Conservation (phyloP, 768 basidiomycete genomes). For the button mushroom (Agaricus bisporus) region DNA sequence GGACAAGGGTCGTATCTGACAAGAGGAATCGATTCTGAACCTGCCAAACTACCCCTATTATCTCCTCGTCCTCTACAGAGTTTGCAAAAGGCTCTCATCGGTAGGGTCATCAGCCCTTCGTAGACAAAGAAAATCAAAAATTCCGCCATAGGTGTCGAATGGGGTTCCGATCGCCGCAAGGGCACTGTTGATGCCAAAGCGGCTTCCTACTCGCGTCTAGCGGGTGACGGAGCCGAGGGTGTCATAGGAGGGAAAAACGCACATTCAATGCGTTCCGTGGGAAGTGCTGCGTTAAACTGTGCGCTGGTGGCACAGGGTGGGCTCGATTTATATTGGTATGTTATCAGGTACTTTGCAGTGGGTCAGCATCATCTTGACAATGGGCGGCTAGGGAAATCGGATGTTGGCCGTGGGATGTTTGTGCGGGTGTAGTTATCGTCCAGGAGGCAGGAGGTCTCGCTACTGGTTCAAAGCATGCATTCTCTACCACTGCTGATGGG, state of each 20-base stretch:
- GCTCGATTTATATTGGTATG: conserved; percentile 82
- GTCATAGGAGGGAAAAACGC: conserved; percentile 76
- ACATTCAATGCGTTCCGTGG: conserved; percentile 77
- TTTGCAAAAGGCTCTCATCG: conserved; percentile 67
- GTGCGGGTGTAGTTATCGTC: conserved; percentile 87
- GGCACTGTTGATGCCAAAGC: conserved; percentile 52
- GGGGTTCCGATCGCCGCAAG: conserved; percentile 73
- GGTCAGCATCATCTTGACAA: not conserved
- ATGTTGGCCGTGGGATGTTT: conserved; percentile 82
- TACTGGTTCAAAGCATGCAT: conserved; percentile 56
- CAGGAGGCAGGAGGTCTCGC: conserved; percentile 83
- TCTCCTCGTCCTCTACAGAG: conserved; percentile 57
- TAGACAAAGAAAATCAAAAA: not conserved
- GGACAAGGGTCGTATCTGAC: conserved; percentile 78
- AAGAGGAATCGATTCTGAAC: conserved; percentile 33
- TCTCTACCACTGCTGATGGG: conserved; percentile 29
- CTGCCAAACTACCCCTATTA: conserved; percentile 59
- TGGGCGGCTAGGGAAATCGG: conserved; percentile 65
- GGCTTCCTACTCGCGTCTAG: conserved; percentile 65
- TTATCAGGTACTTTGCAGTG: conserved; percentile 1
- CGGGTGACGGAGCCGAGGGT: conserved; percentile 58
- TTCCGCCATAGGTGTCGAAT: conserved; percentile 60
- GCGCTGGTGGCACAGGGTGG: conserved; percentile 85
- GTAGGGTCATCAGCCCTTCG: conserved; percentile 24
- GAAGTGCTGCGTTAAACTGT: conserved; percentile 81